Conservation (phyloP, 73 alveolate genomes). For the Urostyla sp. region DNA sequence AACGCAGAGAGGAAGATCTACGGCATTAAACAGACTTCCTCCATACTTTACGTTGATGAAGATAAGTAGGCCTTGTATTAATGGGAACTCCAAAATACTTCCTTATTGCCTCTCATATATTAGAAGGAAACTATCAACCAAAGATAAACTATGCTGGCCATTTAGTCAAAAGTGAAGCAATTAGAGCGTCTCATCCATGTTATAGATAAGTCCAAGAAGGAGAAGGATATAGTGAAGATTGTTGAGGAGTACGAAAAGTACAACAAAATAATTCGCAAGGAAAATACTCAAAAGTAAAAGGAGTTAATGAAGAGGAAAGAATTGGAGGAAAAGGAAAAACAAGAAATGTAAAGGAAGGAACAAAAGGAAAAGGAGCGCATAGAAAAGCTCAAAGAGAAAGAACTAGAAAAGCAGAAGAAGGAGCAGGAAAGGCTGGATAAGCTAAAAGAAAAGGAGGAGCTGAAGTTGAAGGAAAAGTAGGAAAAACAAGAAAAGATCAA, state of each 20-base stretch:
- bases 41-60: conserved; percentile 17
- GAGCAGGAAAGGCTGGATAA: neutral
- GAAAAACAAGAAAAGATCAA: neutral
- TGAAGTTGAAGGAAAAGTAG: neutral
- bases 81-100: conserved; percentile 20
- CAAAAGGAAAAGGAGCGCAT: neutral
- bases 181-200: neutral
- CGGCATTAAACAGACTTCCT: neutral
- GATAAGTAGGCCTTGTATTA: conserved; percentile 9
- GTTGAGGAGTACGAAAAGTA: conserved; percentile 12
- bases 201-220: conserved; percentile 15
- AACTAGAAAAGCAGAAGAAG: conserved; percentile 2
- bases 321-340: neutral
- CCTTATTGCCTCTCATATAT: neutral
- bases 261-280: conserved; percentile 28
- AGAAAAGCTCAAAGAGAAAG: conserved; percentile 15
- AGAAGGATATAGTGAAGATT: conserved; percentile 15
- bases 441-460: conserved; percentile 4
- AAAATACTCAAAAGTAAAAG: conserved; percentile 4
- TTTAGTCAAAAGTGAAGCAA: neutral
- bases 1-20: conserved; percentile 31
- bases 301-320: neutral
- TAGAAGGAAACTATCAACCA: neutral
- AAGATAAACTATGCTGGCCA: neutral
- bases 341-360: neutral